A percentile compares a stretch with the other conserved stretches of the same genome.
These are phyloP conservation scores for Fomitopsis pinicola DNA, from an alignment of 1,284 basidiomycete genomes.

Conservation along the genomic window DNA sequence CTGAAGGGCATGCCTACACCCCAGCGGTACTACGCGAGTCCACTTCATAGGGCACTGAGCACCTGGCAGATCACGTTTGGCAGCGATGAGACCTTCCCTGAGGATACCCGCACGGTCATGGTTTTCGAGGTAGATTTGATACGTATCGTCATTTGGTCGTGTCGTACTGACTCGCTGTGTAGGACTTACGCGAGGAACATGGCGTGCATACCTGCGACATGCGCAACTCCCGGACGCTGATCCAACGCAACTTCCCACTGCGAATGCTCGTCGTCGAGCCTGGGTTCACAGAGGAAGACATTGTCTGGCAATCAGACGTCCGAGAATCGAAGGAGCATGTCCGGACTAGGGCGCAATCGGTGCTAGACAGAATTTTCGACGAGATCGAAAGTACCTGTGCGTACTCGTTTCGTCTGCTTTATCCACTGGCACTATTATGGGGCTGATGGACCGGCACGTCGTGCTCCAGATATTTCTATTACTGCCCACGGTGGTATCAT, in stretches of 20 bases:
- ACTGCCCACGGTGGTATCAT: constrained; percentile 63
- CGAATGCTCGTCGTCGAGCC: constrained; percentile 63
- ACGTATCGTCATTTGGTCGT: neutral
- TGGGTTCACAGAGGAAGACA: constrained; percentile 69
- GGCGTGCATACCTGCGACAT: constrained; percentile 76
- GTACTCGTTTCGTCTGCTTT: constrained; percentile 16
- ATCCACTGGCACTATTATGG: neutral
- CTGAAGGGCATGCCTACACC: constrained; percentile 54
- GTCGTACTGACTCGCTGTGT: neutral
- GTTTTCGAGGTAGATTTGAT: constrained; percentile 2
- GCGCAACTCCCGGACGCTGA: constrained; percentile 50
- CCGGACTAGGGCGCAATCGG: constrained; percentile 45
- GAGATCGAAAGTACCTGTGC: constrained; percentile 46
- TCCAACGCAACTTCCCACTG: constrained; percentile 43
- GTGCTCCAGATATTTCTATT: constrained; percentile 50
- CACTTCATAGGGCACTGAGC: constrained; percentile 35
- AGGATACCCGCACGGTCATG: neutral
- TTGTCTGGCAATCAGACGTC: constrained; percentile 59
- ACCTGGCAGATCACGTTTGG: constrained; percentile 8
- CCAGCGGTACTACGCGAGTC: constrained; percentile 63
- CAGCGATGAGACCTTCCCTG: neutral
- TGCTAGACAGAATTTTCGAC: constrained; percentile 64
- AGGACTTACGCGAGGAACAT: constrained; percentile 66
- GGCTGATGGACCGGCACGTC: neutral
- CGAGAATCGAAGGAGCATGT: constrained; percentile 63